A percentile compares a stretch with the other conserved stretches of the same genome.
phyloP scores from a whole-genome alignment of 2,329 filamentous ascomycete species.

The Blastomyces silverae region DNA sequence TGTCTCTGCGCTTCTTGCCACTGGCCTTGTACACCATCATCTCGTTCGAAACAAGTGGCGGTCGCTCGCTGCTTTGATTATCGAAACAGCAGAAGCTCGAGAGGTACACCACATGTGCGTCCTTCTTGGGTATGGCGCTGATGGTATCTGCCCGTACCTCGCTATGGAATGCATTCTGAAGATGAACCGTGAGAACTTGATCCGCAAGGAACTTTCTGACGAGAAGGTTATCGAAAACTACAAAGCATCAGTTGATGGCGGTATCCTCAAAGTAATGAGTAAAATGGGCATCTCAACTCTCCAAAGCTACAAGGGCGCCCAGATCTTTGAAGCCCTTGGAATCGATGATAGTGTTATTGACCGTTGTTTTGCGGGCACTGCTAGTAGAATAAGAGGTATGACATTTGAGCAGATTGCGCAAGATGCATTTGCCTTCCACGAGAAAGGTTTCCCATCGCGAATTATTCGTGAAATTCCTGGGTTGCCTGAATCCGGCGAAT shows the following conservation, averaged over 20 bases:
- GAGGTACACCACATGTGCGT: constrained; percentile 99
- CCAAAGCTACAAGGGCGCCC: constrained; percentile 93
- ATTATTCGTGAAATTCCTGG: constrained; percentile 69
- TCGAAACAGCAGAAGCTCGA: constrained; percentile 91
- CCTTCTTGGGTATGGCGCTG: constrained; percentile 88
- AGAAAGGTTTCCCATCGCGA: constrained; percentile 80
- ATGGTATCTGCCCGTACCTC: constrained; percentile 90
- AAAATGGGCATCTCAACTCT: constrained; percentile 99
- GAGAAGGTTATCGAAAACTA: constrained; percentile 88
- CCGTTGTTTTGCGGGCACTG: constrained; percentile 88
- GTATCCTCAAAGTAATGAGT: constrained; percentile 97
- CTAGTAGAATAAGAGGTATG: constrained; percentile 87
- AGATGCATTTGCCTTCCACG: constrained; percentile 90
- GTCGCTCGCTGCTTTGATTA: constrained; percentile 74
- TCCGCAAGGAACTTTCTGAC: constrained; percentile 78
- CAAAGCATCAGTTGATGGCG: constrained; percentile 91
- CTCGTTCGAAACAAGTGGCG: constrained; percentile 94
- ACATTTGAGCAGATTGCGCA: constrained; percentile 91
- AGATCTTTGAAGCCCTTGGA: constrained; percentile 94
- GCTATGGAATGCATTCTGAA: constrained; percentile 95
- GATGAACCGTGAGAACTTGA: constrained; percentile 86
- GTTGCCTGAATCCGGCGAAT: constrained; percentile 87
- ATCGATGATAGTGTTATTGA: constrained; percentile 89
- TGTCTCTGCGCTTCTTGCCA: constrained; percentile 79
- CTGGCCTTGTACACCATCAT: constrained; percentile 91